A percentile compares a stretch with the other conserved stretches of the same genome.
Conservation (phyloP, 2,329 filamentous ascomycete genomes). For the Immersiporthe knoxdaviesiana region DNA sequence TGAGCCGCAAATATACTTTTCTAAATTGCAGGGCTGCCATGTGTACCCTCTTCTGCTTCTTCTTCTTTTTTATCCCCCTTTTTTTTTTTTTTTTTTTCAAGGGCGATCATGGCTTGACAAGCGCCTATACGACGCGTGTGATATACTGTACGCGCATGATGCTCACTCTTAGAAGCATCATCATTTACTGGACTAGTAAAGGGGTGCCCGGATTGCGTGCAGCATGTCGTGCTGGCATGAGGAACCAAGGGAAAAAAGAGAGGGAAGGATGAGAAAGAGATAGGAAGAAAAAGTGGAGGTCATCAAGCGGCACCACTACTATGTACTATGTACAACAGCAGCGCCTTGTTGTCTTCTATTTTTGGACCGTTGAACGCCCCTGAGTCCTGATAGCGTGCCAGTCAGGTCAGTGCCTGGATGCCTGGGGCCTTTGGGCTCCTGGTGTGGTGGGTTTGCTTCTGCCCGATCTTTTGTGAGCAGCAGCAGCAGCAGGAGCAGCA, state of each 20-base stretch:
- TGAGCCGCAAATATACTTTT: not conserved
- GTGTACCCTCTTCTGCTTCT: not conserved
- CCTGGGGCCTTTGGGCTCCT: conserved; percentile 1
- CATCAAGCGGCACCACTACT: not conserved
- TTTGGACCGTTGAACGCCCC: not conserved
- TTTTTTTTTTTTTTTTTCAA: not conserved
- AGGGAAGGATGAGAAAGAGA: not conserved
- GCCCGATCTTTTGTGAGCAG: not conserved
- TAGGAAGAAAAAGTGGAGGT: not conserved
- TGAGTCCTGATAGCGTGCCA: not conserved
- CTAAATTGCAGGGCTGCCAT: not conserved
- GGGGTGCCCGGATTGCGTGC: not conserved
- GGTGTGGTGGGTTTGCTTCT: not conserved
- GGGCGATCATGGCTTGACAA: not conserved
- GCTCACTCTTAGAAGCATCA: not conserved
- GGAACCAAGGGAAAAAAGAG: not conserved
- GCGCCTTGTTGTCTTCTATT: not conserved
- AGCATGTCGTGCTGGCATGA: not conserved
- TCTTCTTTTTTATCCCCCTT: not conserved
- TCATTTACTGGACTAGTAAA: not conserved
- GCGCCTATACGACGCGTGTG: not conserved
- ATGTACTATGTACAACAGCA: not conserved
- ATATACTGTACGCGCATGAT: not conserved
- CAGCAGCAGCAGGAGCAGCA: not conserved
- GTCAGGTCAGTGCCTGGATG: not conserved